phyloP scores from a whole-genome alignment of 495 filamentous ascomycete genomes.

The Hypoxylon lenormandii region DNA sequence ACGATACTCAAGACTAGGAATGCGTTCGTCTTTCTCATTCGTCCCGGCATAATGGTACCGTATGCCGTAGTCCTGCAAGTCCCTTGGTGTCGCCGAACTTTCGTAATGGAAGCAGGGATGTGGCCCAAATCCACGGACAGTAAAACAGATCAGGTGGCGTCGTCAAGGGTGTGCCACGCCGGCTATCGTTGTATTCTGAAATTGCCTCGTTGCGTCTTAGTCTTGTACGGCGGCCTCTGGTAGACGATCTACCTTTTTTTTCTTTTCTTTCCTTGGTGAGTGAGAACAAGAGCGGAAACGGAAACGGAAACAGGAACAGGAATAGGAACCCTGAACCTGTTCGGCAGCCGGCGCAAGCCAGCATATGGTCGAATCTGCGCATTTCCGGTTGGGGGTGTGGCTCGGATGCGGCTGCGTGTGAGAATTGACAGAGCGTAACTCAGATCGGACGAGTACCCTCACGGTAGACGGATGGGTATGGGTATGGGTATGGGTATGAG shows the following conservation, averaged over 20 bases:
- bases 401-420: constrained; percentile 28
- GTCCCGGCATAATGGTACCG: constrained; percentile 47
- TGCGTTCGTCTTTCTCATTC: constrained; percentile 35
- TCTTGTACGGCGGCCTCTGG: constrained; percentile 10
- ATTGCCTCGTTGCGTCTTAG: constrained; percentile 31
- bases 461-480: constrained; percentile 3
- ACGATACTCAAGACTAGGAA: constrained; percentile 40
- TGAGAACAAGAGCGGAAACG: too few relatives aligned
- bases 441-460: constrained; percentile 28
- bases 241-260: constrained; percentile 10
- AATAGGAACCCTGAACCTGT: constrained; percentile 18
- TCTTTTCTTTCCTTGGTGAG: constrained; percentile 11
- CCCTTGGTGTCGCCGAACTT: constrained; percentile 47
- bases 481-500: constrained; percentile 4
- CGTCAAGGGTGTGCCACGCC: constrained; percentile 41
- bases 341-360: constrained; percentile 37
- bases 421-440: constrained; percentile 39
- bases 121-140: constrained; percentile 42
- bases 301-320: too few relatives aligned
- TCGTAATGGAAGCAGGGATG: constrained; percentile 46
- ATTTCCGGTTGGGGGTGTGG: constrained; percentile 33
- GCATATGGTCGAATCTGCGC: constrained; percentile 32
- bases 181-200: constrained; percentile 25
- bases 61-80: constrained; percentile 47
- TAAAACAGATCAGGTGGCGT: constrained; percentile 43